Conservation (phyloP, 306 rosid genomes). For the Cucumis hystrix region DNA sequence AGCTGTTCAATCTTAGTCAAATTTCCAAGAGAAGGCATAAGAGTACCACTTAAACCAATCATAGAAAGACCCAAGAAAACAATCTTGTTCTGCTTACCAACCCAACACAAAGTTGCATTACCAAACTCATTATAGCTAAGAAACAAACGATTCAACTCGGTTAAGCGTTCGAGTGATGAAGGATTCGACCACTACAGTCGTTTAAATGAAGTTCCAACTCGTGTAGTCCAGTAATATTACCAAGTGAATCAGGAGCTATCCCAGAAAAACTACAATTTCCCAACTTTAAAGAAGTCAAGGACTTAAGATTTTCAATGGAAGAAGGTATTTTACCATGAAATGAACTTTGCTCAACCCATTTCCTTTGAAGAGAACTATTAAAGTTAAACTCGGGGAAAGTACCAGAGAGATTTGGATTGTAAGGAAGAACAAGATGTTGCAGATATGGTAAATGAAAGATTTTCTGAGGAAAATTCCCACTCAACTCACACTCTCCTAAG, state of each 20-base stretch:
- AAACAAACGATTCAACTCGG: not conserved
- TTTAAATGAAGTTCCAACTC: not conserved
- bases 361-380: not conserved
- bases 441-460: conserved; percentile 6
- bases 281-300: not conserved
- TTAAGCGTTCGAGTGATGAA: conserved; percentile 1
- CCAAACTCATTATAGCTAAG: not conserved
- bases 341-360: not conserved
- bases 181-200: conserved; percentile 1
- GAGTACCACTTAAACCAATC: not conserved
- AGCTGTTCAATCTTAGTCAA: not conserved
- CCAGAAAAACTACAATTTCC: not conserved
- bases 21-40: conserved; percentile 3
- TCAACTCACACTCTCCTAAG: not conserved
- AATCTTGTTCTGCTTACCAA: conserved; percentile 1
- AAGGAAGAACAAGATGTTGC: not conserved
- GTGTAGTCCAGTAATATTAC: not conserved
- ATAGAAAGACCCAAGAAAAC: not conserved
- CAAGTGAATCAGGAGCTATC: conserved; percentile 20
- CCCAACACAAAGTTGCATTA: not conserved
- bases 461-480: not conserved
- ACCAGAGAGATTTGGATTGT: conserved; percentile 14
- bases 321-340: conserved; percentile 18
- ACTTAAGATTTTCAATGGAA: conserved; percentile 16
- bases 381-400: conserved; percentile 19